Evolutionary conservation across 768 basidiomycete genomes (phyloP).

Genomic region (Phlegmacium glaucopus): DNA sequence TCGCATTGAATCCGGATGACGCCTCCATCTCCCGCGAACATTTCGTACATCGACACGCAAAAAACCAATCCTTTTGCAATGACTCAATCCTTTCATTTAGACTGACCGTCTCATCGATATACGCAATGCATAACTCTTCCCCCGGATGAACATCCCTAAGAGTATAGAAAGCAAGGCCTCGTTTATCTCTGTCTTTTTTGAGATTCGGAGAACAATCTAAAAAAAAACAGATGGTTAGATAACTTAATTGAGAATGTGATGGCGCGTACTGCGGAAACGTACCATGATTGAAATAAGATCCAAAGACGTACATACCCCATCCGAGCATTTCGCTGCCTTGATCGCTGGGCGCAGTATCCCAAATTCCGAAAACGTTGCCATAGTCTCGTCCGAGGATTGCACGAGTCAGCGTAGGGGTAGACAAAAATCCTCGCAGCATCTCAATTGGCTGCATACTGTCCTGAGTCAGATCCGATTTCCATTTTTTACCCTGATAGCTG

Average conservation of each 20-base stretch:
- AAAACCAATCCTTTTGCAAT: slow-evolving; percentile 53
- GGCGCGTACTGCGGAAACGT: slow-evolving; percentile 13
- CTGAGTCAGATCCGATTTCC: background rate
- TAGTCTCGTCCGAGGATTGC: slow-evolving; percentile 54
- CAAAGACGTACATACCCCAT: slow-evolving; percentile 58
- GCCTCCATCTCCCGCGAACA: slow-evolving; percentile 32
- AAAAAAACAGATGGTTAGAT: background rate
- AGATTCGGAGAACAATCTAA: slow-evolving; percentile 54
- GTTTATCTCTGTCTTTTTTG: slow-evolving; percentile 36
- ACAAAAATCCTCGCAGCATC: slow-evolving; percentile 26
- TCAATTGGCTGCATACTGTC: slow-evolving; percentile 7
- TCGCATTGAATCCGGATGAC: background rate
- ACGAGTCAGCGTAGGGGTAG: slow-evolving; percentile 44
- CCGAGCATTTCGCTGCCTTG: slow-evolving; percentile 62
- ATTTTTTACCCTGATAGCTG: slow-evolving; percentile 2
- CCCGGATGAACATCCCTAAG: slow-evolving; percentile 38
- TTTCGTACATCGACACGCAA: slow-evolving; percentile 46
- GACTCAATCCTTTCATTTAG: slow-evolving; percentile 36
- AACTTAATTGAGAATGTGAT: background rate
- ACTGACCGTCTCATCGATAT: slow-evolving; percentile 28
- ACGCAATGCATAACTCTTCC: slow-evolving; percentile 60
- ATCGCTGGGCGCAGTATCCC: slow-evolving; percentile 46
- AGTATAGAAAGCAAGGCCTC: slow-evolving; percentile 46
- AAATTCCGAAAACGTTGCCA: slow-evolving; percentile 69
- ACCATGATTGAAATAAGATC: slow-evolving; percentile 73